Evolutionary conservation across 345 rosid genomes (phyloP).

Genomic region (Gossypium sturtianum): DNA sequence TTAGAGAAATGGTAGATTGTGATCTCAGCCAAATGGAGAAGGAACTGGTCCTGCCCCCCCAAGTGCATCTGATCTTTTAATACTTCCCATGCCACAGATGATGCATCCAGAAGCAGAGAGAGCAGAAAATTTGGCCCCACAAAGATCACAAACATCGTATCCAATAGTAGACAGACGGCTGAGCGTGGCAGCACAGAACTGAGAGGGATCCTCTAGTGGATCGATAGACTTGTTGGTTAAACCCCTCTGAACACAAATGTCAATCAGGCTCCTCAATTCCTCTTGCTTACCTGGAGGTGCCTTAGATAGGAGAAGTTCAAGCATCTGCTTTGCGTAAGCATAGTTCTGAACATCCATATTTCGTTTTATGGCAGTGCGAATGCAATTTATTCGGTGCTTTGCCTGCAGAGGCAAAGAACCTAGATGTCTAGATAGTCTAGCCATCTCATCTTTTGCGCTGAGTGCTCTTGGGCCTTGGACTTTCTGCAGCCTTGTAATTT

Average conservation of each 20-base stretch:
- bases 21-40: constrained; percentile 75
- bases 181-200: constrained; percentile 91
- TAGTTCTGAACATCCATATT: constrained; percentile 98
- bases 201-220: constrained; percentile 93
- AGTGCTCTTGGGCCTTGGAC: constrained; percentile 90
- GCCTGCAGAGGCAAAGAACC: constrained; percentile 87
- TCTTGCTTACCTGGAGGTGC: constrained; percentile 94
- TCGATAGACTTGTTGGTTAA: constrained; percentile 85
- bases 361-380: constrained; percentile 87
- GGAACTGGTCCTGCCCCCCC: constrained; percentile 62
- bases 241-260: constrained; percentile 91
- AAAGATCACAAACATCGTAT: constrained; percentile 90
- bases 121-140: constrained; percentile 95
- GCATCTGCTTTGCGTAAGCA: constrained; percentile 90
- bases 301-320: constrained; percentile 88
- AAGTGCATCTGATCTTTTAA: constrained; percentile 85
- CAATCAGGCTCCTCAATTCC: constrained; percentile 75
- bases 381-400: constrained; percentile 93
- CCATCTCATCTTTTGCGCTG: constrained; percentile 99
- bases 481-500: constrained; percentile 77
- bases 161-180: constrained; percentile 96
- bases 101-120: constrained; percentile 88
- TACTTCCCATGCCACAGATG: constrained; percentile 96
- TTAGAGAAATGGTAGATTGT: neutral
- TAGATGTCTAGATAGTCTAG: constrained; percentile 84